Conservation (phyloP, 805 yeast species). For the Yamadazyma ubonensis region DNA sequence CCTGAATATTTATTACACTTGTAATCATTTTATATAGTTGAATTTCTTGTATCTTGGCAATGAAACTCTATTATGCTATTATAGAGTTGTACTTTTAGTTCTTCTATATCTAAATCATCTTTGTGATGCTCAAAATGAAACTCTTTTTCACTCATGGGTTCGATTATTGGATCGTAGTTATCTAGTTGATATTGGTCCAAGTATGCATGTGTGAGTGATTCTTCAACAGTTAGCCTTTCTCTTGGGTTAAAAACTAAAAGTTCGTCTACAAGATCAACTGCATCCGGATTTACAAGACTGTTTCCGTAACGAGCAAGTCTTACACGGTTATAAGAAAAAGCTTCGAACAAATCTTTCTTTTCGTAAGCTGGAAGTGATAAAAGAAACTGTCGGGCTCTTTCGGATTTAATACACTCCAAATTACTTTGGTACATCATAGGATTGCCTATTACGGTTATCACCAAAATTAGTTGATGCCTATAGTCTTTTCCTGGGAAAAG, state of each 20-base stretch:
- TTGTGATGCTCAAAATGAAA: conserved; percentile 30
- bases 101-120: conserved; percentile 1
- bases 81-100: conserved; percentile 7
- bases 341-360: conserved; percentile 18
- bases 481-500: conserved; percentile 76
- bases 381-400: conserved; percentile 27
- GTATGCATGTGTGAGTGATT: conserved; percentile 88
- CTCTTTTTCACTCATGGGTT: conserved; percentile 24
- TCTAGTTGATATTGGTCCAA: conserved; percentile 71
- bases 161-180: conserved; percentile 28
- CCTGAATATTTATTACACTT: neutral
- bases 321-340: conserved; percentile 22
- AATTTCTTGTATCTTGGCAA: neutral
- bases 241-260: conserved; percentile 88
- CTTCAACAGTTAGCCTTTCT: conserved; percentile 79
- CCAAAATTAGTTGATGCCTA: conserved; percentile 63
- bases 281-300: conserved; percentile 23
- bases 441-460: conserved; percentile 68
- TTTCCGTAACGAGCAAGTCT: conserved; percentile 17
- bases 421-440: conserved; percentile 39
- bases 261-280: conserved; percentile 44
- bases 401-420: conserved; percentile 20
- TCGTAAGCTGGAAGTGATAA: conserved; percentile 23
- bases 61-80: neutral
- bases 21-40: too few relatives aligned